Percentiles rank a stretch among this genome's conserved stretches.
phyloP scores from a whole-genome alignment of 2,329 filamentous ascomycete genomes.

The Metarhizium robertsii region DNA sequence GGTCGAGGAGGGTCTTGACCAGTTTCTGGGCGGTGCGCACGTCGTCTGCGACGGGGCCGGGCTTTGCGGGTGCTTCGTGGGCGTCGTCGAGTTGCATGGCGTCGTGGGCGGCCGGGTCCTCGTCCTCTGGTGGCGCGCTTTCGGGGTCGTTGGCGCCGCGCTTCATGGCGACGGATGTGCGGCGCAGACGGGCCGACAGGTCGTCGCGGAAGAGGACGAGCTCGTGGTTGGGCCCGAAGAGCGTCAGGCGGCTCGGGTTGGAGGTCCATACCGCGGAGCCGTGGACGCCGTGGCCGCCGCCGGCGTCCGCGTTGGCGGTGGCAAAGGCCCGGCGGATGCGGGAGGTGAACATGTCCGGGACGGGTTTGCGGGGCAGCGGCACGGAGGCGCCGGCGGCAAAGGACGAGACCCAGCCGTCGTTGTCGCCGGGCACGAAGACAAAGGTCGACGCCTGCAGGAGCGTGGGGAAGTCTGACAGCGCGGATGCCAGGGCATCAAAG shows the following conservation, averaged over 20 bases:
- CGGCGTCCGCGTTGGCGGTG: slow-evolving; percentile 62
- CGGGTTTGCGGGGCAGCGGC: slow-evolving; percentile 57
- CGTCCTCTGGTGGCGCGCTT: slow-evolving; percentile 12
- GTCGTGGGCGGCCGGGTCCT: slow-evolving; percentile 18
- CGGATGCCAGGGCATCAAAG: slow-evolving; percentile 78
- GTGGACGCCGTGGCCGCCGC: slow-evolving; percentile 31
- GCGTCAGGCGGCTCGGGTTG: slow-evolving; percentile 71
- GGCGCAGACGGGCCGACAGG: slow-evolving; percentile 66
- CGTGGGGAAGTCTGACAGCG: slow-evolving; percentile 73
- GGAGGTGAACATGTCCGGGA: slow-evolving; percentile 87
- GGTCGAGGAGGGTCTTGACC: slow-evolving; percentile 85
- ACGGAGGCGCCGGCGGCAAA: slow-evolving; percentile 69
- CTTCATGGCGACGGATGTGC: slow-evolving; percentile 66
- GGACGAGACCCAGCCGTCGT: slow-evolving; percentile 91
- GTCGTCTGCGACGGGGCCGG: slow-evolving; percentile 29
- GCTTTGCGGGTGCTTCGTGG: slow-evolving; percentile 22
- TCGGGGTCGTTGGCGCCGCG: slow-evolving; percentile 24
- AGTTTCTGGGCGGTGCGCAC: slow-evolving; percentile 60
- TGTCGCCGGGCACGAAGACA: slow-evolving; percentile 89
- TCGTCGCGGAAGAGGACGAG: slow-evolving; percentile 84
- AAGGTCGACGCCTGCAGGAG: slow-evolving; percentile 76
- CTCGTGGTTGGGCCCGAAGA: slow-evolving; percentile 85
- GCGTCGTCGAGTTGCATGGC: slow-evolving; percentile 32
- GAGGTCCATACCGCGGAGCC: slow-evolving; percentile 72
- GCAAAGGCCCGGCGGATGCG: slow-evolving; percentile 74